These are phyloP conservation scores for Quercus rubra DNA, from an alignment of 306 rosid species.

Conservation along the genomic window DNA sequence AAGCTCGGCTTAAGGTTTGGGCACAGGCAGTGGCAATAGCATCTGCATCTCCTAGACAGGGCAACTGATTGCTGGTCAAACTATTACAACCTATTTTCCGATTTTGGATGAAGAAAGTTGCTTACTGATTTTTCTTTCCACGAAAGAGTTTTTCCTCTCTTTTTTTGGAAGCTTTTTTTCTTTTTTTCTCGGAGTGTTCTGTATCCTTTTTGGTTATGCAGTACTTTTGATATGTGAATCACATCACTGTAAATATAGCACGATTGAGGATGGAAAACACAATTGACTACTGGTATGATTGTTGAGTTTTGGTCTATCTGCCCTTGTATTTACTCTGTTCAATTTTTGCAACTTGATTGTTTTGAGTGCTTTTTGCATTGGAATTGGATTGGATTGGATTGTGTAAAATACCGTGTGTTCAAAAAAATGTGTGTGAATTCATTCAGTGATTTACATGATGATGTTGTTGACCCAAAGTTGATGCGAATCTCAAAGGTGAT, in stretches of 20 bases:
- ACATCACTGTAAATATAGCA: background rate
- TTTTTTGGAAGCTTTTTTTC: background rate
- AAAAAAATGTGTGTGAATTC: background rate
- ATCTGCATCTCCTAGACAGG: constrained; percentile 46
- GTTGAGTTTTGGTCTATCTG: background rate
- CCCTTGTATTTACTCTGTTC: background rate
- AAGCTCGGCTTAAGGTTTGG: constrained; percentile 91
- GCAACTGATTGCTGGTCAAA: constrained; percentile 25
- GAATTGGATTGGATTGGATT: background rate
- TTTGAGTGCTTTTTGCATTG: background rate
- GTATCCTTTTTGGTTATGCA: constrained; percentile 9
- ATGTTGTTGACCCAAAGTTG: background rate
- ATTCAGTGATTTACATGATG: background rate
- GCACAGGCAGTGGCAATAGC: constrained; percentile 91
- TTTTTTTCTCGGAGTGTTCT: background rate
- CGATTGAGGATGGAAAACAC: constrained; percentile 14
- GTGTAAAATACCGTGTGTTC: background rate
- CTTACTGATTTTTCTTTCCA: background rate
- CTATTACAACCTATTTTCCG: background rate
- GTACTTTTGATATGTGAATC: constrained; percentile 28
- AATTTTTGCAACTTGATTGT: background rate
- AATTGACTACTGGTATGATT: background rate
- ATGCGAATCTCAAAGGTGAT: background rate
- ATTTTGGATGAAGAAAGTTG: background rate
- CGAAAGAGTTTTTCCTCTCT: background rate